Evolutionary conservation across 2,329 filamentous ascomycete species (phyloP).

Genomic region (Aulographum hederae): DNA sequence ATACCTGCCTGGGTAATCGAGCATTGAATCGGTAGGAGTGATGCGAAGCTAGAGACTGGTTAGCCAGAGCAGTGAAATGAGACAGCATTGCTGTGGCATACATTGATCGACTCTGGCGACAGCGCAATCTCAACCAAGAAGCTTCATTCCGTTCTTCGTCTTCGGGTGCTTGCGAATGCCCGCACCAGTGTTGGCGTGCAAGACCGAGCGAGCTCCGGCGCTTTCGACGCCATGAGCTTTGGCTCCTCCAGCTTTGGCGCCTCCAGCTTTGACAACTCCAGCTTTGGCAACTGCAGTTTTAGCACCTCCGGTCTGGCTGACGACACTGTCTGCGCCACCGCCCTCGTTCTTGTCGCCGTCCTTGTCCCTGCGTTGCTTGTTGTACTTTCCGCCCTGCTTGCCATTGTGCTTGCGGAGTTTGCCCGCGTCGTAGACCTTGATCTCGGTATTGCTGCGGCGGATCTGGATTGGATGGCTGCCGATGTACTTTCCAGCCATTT

Average conservation of each 20-base stretch:
- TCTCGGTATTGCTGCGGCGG: conserved; percentile 78
- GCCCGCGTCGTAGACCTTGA: conserved; percentile 51
- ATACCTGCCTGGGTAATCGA: too few species aligned
- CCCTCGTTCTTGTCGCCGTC: conserved; percentile 15
- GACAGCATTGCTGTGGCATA: too few species aligned
- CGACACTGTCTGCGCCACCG: conserved; percentile 10
- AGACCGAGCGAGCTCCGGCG: conserved; percentile 7
- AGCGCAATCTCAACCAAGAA: conserved; percentile 19
- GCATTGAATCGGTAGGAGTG: too few species aligned
- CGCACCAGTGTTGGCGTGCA: conserved; percentile 18
- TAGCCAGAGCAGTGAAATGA: too few species aligned
- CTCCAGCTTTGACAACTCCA: conserved; percentile 3
- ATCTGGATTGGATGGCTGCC: conserved; percentile 86
- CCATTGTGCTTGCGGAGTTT: conserved; percentile 16
- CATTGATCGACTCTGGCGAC: too few species aligned
- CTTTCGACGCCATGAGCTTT: not conserved
- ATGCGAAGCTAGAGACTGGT: too few species aligned
- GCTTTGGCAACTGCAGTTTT: conserved; percentile 9
- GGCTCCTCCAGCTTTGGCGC: too few species aligned
- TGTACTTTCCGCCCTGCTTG: conserved; percentile 14
- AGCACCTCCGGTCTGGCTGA: conserved; percentile 8
- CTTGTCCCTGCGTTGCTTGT: conserved; percentile 36
- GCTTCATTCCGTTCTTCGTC: conserved; percentile 16
- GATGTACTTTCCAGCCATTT: conserved; percentile 99
- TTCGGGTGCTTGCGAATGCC: conserved; percentile 22